These are phyloP conservation scores for Hyphopichia fennica DNA, from an alignment of 1,139 yeast species.

Conservation along the genomic window DNA sequence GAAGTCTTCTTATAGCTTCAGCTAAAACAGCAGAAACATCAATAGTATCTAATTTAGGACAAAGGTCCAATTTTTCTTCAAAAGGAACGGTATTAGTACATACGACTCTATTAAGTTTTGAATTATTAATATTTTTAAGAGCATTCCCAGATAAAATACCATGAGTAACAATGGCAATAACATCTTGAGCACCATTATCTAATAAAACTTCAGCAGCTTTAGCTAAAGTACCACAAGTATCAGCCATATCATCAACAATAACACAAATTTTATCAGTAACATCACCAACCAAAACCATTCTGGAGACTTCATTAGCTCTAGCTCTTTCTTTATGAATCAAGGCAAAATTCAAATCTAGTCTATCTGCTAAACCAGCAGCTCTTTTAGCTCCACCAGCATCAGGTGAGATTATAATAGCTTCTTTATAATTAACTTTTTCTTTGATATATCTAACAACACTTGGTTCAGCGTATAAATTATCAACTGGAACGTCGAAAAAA, in stretches of 20 bases:
- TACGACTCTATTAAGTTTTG: conserved; percentile 59
- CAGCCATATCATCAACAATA: conserved; percentile 81
- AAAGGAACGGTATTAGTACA: conserved; percentile 80
- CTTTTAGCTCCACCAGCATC: conserved; percentile 89
- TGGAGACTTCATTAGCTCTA: conserved; percentile 72
- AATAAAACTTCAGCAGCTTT: conserved; percentile 71
- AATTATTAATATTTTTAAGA: conserved; percentile 56
- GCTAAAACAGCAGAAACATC: conserved; percentile 76
- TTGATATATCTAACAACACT: conserved; percentile 67
- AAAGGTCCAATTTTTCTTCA: conserved; percentile 46
- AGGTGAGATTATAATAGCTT: conserved; percentile 70
- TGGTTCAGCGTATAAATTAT: conserved; percentile 80
- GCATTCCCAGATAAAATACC: conserved; percentile 79
- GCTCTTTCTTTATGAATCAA: conserved; percentile 82
- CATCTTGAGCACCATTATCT: conserved; percentile 67
- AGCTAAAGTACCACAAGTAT: conserved; percentile 78
- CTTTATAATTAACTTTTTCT: conserved; percentile 46
- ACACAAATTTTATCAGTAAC: conserved; percentile 69
- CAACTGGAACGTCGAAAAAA: conserved; percentile 78
- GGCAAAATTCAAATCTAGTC: conserved; percentile 73
- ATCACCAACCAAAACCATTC: conserved; percentile 79
- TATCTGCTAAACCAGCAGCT: conserved; percentile 77
- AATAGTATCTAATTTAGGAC: conserved; percentile 62
- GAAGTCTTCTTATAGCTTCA: conserved; percentile 78
- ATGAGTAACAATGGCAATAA: conserved; percentile 76